A percentile compares a stretch with the other conserved stretches of the same genome.
Conservation (phyloP, 2,329 filamentous ascomycete species). For the Aspergillus sp. region DNA sequence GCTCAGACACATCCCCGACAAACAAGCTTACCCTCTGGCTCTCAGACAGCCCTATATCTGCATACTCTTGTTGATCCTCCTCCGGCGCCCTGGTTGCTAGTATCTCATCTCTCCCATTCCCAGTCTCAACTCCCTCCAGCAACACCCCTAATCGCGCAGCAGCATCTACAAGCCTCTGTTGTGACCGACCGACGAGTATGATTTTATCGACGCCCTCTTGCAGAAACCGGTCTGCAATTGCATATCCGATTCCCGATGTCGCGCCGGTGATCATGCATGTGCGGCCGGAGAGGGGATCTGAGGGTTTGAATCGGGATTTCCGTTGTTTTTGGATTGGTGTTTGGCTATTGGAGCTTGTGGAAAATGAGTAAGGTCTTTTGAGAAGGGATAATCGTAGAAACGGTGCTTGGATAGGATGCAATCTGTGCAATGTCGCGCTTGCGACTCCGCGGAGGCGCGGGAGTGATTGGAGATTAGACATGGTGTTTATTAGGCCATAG, state of each 20-base stretch:
- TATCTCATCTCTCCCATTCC: conserved; percentile 1
- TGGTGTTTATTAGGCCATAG: not conserved
- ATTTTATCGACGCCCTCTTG: conserved; percentile 51
- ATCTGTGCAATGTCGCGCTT: not conserved
- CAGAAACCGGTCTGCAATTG: conserved; percentile 62
- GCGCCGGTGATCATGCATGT: conserved; percentile 59
- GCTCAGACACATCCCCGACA: conserved; percentile 33
- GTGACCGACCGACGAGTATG: conserved; percentile 56
- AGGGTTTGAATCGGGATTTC: conserved; percentile 5
- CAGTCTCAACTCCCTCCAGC: not conserved
- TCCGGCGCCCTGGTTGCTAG: conserved; percentile 15
- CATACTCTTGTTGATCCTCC: conserved; percentile 8
- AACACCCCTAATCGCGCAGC: conserved; percentile 18
- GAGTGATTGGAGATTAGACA: not conserved
- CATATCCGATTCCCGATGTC: conserved; percentile 62
- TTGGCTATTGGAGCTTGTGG: not conserved
- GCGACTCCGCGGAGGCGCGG: not conserved
- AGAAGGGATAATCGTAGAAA: too few species aligned
- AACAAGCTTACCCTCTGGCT: conserved; percentile 18
- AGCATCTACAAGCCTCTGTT: conserved; percentile 39
- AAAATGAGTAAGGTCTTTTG: conserved; percentile 2
- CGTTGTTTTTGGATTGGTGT: too few species aligned
- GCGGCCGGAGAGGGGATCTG: conserved; percentile 25
- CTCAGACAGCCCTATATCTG: too few species aligned
- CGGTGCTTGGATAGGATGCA: too few species aligned